A percentile compares a stretch with the other conserved stretches of the same genome.
Conservation (phyloP, 106 monocot species). For the Dioscorea zingiberensis region DNA sequence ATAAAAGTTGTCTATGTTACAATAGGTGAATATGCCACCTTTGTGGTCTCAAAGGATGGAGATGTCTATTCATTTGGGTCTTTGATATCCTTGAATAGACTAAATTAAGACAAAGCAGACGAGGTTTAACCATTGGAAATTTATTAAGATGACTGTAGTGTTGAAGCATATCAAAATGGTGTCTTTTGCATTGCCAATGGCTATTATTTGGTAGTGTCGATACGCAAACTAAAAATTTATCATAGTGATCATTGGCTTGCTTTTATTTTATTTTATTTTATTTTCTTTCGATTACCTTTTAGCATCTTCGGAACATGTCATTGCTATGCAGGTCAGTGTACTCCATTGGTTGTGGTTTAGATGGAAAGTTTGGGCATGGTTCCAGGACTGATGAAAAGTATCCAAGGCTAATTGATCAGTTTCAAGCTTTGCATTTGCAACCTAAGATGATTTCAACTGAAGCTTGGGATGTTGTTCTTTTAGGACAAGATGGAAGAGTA, state of each 20-base stretch:
- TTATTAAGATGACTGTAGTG: too few relatives aligned
- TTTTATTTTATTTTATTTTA: too few relatives aligned
- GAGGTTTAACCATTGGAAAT: too few relatives aligned
- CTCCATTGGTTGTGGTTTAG: constrained; percentile 95
- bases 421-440: constrained; percentile 65
- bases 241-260: too few relatives aligned
- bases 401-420: constrained; percentile 74
- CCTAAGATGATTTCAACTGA: constrained; percentile 87
- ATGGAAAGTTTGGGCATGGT: constrained; percentile 96
- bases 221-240: too few relatives aligned
- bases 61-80: constrained; percentile 97
- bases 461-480: constrained; percentile 94
- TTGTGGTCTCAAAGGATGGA: constrained; percentile 70
- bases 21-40: constrained; percentile 91
- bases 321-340: constrained; percentile 71
- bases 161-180: too few relatives aligned
- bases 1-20: constrained; percentile 87
- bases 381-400: constrained; percentile 78
- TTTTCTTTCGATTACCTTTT: too few relatives aligned
- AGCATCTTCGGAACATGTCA: too few relatives aligned
- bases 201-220: too few relatives aligned
- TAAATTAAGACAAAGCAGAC: too few relatives aligned
- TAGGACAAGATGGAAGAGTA: constrained; percentile 82
- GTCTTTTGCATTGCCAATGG: too few relatives aligned
- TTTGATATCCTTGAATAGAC: constrained; percentile 65